phyloP scores from a whole-genome alignment of 805 yeast species.

The Starmerella lactis-condensi region DNA sequence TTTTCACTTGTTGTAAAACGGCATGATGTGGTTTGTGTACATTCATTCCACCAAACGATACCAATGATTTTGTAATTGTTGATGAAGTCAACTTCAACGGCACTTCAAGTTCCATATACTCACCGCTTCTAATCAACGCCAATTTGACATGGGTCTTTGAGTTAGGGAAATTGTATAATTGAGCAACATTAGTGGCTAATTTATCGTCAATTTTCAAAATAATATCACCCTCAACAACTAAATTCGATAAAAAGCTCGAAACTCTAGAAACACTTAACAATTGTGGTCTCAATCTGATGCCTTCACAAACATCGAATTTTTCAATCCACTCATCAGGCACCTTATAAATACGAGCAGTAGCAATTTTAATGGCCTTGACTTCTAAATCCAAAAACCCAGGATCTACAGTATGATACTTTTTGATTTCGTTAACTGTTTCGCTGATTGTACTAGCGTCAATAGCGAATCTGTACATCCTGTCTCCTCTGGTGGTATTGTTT shows the following conservation, averaged over 20 bases:
- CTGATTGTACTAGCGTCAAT: slow-evolving; percentile 51
- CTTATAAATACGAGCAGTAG: slow-evolving; percentile 69
- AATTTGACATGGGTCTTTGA: slow-evolving; percentile 31
- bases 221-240: slow-evolving; percentile 46
- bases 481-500: slow-evolving; percentile 35
- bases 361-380: slow-evolving; percentile 45
- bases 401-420: slow-evolving; percentile 25
- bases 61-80: slow-evolving; percentile 44
- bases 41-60: slow-evolving; percentile 68
- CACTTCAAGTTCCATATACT: slow-evolving; percentile 41
- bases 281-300: slow-evolving; percentile 42
- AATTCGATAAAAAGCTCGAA: slow-evolving; percentile 27
- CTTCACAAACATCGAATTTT: slow-evolving; percentile 41
- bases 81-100: slow-evolving; percentile 44
- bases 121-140: slow-evolving; percentile 52
- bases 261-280: slow-evolving; percentile 54
- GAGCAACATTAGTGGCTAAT: slow-evolving; percentile 47
- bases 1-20: slow-evolving; percentile 63
- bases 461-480: slow-evolving; percentile 53
- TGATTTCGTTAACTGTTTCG: slow-evolving; percentile 37
- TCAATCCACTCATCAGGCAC: slow-evolving; percentile 71
- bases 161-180: slow-evolving; percentile 33
- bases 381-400: slow-evolving; percentile 62
- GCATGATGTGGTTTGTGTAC: slow-evolving; percentile 85
- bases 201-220: slow-evolving; percentile 49